Conservation (phyloP, 2,329 filamentous ascomycete species). For the Stemphylium lycopersici region DNA sequence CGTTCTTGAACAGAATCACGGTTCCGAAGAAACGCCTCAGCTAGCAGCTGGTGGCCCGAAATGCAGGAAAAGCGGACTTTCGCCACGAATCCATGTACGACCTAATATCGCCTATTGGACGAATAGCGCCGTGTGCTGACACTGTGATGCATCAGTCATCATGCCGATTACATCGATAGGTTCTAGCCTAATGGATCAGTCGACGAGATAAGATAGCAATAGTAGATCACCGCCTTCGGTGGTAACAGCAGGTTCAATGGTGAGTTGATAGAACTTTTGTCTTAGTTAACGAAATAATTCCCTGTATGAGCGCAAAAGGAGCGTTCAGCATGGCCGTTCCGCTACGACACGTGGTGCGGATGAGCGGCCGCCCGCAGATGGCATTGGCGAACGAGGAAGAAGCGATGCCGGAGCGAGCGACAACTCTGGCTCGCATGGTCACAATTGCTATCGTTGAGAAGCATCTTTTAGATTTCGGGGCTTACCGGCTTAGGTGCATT, state of each 20-base stretch:
- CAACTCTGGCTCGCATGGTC: too few relatives aligned
- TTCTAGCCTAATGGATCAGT: neutral
- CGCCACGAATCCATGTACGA: too few relatives aligned
- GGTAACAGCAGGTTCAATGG: too few relatives aligned
- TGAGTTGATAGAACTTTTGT: neutral
- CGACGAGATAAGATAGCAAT: neutral
- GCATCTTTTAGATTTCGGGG: too few relatives aligned
- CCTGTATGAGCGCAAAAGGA: neutral
- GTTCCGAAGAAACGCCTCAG: too few relatives aligned
- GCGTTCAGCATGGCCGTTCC: neutral
- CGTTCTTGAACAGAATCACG: too few relatives aligned
- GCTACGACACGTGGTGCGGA: neutral
- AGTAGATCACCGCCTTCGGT: too few relatives aligned
- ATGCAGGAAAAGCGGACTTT: too few relatives aligned
- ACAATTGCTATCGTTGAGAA: neutral
- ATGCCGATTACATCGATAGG: neutral
- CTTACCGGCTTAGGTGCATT: too few relatives aligned
- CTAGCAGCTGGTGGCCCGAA: too few relatives aligned
- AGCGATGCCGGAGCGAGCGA: neutral
- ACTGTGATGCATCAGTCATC: neutral
- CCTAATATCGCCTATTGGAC: too few relatives aligned
- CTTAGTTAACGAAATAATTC: neutral
- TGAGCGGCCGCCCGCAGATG: neutral
- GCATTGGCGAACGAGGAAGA: conserved; percentile 1
- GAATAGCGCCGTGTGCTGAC: too few relatives aligned